Conservation (phyloP, 2,329 filamentous ascomycete species). For the Paramyrothecium roridum region DNA sequence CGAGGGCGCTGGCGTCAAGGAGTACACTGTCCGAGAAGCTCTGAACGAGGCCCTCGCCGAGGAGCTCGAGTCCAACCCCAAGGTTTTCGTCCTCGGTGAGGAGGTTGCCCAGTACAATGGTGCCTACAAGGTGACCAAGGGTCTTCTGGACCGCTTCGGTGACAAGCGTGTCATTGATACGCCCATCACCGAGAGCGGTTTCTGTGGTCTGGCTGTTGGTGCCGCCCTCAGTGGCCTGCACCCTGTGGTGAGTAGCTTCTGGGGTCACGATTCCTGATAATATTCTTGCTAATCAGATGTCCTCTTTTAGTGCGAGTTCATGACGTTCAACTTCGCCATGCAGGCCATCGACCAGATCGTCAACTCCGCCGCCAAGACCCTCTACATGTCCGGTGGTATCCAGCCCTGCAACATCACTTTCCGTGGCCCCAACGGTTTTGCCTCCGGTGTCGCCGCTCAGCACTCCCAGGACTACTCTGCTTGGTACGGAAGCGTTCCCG, state of each 20-base stretch:
- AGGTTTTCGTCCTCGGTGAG: conserved; percentile 95
- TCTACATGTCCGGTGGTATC: conserved; percentile 99
- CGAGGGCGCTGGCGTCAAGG: conserved; percentile 66
- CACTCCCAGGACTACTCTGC: conserved; percentile 98
- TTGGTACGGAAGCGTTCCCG: conserved; percentile 98
- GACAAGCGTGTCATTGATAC: conserved; percentile 97
- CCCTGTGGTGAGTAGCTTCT: conserved; percentile 70
- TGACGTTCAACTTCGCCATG: conserved; percentile 99
- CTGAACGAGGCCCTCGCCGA: conserved; percentile 97
- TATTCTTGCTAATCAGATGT: conserved; percentile 1
- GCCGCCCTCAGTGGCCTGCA: conserved; percentile 91
- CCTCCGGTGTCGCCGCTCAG: conserved; percentile 90
- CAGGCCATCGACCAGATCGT: conserved; percentile 99
- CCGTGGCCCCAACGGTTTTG: conserved; percentile 98
- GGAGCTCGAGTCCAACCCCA: conserved; percentile 90
- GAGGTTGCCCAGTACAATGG: conserved; percentile 99
- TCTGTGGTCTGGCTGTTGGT: conserved; percentile 89
- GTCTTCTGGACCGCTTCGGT: conserved; percentile 92
- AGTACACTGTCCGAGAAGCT: conserved; percentile 95
- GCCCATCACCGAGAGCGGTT: conserved; percentile 96
- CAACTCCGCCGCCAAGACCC: conserved; percentile 98
- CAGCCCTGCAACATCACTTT: conserved; percentile 99
- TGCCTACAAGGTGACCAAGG: conserved; percentile 99
- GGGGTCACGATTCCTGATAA: not conserved
- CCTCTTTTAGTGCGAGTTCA: conserved; percentile 82